A percentile compares a stretch with the other conserved stretches of the same genome.
phyloP scores from a whole-genome alignment of 768 basidiomycete genomes.

The Suillus subalutaceus region DNA sequence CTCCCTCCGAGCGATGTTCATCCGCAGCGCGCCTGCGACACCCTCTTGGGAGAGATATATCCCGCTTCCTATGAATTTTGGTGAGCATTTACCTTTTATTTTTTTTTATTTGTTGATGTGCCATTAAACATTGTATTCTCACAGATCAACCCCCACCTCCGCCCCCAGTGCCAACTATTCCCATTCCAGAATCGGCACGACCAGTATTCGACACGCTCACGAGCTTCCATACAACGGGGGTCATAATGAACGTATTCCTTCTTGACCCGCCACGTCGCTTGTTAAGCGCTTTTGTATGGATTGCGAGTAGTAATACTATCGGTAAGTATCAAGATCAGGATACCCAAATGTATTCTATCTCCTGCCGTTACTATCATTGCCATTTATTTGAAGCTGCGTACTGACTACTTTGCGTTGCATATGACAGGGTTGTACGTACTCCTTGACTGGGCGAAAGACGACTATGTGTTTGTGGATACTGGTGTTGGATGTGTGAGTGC shows the following conservation, averaged over 20 bases:
- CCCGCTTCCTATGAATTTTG: slow-evolving; percentile 7
- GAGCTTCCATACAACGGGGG: slow-evolving; percentile 63
- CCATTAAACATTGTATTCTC: not conserved
- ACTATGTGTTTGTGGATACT: slow-evolving; percentile 75
- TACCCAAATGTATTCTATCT: not conserved
- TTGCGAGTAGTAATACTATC: slow-evolving; percentile 44
- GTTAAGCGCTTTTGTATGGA: slow-evolving; percentile 73
- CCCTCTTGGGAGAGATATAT: slow-evolving; percentile 10
- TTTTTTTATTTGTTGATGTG: not conserved
- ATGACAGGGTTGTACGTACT: slow-evolving; percentile 65
- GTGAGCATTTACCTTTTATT: not conserved
- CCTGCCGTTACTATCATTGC: too few relatives aligned
- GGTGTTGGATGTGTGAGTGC: slow-evolving; percentile 70
- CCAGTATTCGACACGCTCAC: slow-evolving; percentile 64
- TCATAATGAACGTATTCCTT: slow-evolving; percentile 79
- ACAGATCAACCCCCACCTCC: slow-evolving; percentile 6
- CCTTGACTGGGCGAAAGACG: slow-evolving; percentile 64
- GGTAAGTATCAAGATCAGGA: slow-evolving; percentile 21
- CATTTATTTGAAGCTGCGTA: not conserved
- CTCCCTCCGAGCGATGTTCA: slow-evolving; percentile 6
- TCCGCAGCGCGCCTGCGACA: slow-evolving; percentile 7
- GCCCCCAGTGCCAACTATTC: not conserved
- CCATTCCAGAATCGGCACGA: slow-evolving; percentile 19
- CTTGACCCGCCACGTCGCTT: slow-evolving; percentile 65
- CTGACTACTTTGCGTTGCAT: slow-evolving; percentile 9